Evolutionary conservation across 148 eudicot genomes (phyloP).

Genomic region (Cornus kousa): DNA sequence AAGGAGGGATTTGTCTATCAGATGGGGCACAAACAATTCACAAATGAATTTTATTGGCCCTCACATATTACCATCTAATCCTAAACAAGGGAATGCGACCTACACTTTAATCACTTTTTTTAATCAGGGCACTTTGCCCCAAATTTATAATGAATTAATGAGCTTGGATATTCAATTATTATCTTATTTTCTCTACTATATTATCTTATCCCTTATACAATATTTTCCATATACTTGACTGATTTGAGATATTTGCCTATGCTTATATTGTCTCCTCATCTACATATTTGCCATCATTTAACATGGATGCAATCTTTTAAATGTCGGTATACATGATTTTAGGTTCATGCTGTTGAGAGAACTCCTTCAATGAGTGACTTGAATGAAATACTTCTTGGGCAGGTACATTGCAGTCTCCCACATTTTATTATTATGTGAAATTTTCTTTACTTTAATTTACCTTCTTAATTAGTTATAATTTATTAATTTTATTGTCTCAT

Average conservation of each 20-base stretch:
- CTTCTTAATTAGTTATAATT: background rate
- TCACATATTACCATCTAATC: background rate
- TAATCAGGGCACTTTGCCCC: background rate
- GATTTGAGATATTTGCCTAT: background rate
- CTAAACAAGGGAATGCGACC: background rate
- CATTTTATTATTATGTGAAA: background rate
- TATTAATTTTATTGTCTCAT: background rate
- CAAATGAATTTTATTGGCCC: background rate
- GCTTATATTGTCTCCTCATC: background rate
- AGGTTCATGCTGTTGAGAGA: constrained; percentile 92
- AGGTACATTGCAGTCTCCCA: constrained; percentile 45
- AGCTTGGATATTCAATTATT: background rate
- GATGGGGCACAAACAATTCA: background rate
- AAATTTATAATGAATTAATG: background rate
- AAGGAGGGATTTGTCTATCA: background rate
- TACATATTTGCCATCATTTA: background rate
- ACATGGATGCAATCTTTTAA: background rate
- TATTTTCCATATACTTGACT: background rate
- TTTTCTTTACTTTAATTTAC: constrained; percentile 2
- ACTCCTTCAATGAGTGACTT: constrained; percentile 97
- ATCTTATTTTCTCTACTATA: background rate
- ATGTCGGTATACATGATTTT: constrained; percentile 27
- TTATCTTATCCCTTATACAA: too few species aligned
- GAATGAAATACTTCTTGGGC: constrained; percentile 92
- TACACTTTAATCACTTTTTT: background rate